Base-by-base conservation (phyloP, 306 rosid genomes). In the Dryas alaskensis region DNA sequence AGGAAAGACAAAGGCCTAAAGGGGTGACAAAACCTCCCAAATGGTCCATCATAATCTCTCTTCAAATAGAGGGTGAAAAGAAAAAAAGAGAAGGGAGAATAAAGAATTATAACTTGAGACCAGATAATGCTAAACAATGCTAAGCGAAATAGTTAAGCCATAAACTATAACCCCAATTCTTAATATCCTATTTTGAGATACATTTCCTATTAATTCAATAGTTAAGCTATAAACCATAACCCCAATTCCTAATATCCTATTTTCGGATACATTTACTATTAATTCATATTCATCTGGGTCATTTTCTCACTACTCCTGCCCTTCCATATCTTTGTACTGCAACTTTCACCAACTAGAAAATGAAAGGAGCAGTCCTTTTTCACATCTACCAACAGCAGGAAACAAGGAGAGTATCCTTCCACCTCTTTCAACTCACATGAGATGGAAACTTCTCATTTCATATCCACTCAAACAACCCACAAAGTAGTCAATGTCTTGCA, bases 381-480 rank as follows among this genome's bases (percentile, higher is more conserved):
- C 43, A 31, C 64, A 60, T 27, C 43, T 31, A 60, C 65, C 45
- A 13, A 60, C 1, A 8, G 2, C 19, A 1, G 31, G 22, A 39
- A 60, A 37, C 65, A 31, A 31, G 65, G 16, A 60, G 10, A 8
- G 6, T 37, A 60, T 60, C 65, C 17, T 14, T 31, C 45, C 46
- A 17, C 44, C 16, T 16, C 49, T 51, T 51, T 43, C 48, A 51
- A 69, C 16, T n/a, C 0, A 44, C 69, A 69, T 69, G 39, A 52
- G 48, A 69, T 69, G 49, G 61, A 17, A 51, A n/a, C 62, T 69
- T 52, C 12, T 52, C 73, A 53, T 39, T 62, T 53, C 31, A 68
- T 45, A 45, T 45, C 6, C 48, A 27, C 14, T 40, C 46, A 61
- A 10, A 40, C 50, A 10, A 54, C 12, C 4, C 19, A 42, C 40